Percentiles rank a stretch among this genome's conserved stretches.
These are phyloP conservation scores for Mycena rebaudengoi DNA, from an alignment of 768 basidiomycete species.

Conservation along the genomic window DNA sequence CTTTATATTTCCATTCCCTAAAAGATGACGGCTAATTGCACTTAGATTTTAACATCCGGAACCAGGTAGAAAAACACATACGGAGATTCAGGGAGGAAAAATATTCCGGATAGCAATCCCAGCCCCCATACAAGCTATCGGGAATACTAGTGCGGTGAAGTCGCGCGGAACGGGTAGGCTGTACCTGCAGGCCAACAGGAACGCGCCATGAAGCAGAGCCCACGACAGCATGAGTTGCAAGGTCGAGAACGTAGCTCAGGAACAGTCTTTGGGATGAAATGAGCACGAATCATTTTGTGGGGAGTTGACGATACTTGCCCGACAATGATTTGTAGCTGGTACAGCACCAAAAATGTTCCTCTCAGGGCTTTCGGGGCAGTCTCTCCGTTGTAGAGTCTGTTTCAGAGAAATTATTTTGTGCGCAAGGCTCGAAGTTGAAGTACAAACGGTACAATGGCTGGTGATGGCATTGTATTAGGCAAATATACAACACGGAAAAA, in stretches of 20 bases:
- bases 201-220: constrained; percentile 77
- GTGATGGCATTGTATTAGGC: constrained; percentile 4
- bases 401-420: constrained; percentile 33
- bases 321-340: constrained; percentile 80
- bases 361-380: constrained; percentile 79
- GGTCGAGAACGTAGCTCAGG: constrained; percentile 75
- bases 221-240: constrained; percentile 64
- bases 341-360: constrained; percentile 74
- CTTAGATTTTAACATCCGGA: neutral
- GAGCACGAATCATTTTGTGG: neutral
- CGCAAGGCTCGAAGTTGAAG: neutral
- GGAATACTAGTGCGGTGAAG: no score
- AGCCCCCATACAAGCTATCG: constrained; percentile 78
- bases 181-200: constrained; percentile 80
- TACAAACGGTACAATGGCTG: constrained; percentile 61
- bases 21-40: constrained; percentile 66
- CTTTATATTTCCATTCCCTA: constrained; percentile 59
- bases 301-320: constrained; percentile 52
- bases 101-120: constrained; percentile 70
- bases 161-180: no score
- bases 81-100: constrained; percentile 85
- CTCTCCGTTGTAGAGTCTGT: constrained; percentile 79
- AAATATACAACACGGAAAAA: neutral
- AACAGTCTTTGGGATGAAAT: constrained; percentile 59
- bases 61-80: constrained; percentile 44